These are phyloP conservation scores for Cicer bijugum DNA, from an alignment of 306 rosid species.

Conservation along the genomic window DNA sequence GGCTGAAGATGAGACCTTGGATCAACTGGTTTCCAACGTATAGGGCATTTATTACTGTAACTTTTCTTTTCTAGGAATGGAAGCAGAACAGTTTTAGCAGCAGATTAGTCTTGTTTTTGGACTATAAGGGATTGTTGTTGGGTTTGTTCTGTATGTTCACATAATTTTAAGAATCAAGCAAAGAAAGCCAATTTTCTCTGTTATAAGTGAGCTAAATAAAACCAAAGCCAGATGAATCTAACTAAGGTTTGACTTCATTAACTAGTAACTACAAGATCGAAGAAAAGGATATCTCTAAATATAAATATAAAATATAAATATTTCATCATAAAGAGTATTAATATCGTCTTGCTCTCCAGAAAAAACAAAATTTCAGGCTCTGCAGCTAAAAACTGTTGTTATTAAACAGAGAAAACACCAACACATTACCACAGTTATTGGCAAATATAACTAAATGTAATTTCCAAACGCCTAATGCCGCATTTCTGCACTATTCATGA, in stretches of 20 bases:
- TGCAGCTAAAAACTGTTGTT: not conserved
- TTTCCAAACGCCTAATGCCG: conserved; percentile 1
- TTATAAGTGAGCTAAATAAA: not conserved
- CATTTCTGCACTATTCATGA: conserved; percentile 3
- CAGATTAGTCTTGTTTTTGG: not conserved
- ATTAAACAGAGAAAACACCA: conserved; percentile 18
- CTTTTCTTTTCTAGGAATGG: not conserved
- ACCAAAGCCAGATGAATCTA: not conserved
- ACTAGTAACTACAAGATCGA: not conserved
- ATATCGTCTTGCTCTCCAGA: not conserved
- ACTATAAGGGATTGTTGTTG: not conserved
- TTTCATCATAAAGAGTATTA: not conserved
- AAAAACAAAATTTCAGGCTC: not conserved
- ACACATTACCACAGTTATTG: not conserved
- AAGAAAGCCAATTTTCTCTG: not conserved
- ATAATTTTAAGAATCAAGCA: not conserved
- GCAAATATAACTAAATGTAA: conserved; percentile 9
- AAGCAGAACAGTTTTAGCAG: not conserved
- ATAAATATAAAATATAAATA: not conserved
- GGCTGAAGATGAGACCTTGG: conserved; percentile 50
- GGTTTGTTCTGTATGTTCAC: not conserved
- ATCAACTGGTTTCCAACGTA: conserved; percentile 38
- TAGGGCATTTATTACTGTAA: conserved; percentile 23
- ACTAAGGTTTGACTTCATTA: not conserved
- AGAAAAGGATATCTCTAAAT: not conserved